These are phyloP conservation scores for Hyphopichia homilentoma DNA, from an alignment of 805 yeast genomes.

Conservation along the genomic window DNA sequence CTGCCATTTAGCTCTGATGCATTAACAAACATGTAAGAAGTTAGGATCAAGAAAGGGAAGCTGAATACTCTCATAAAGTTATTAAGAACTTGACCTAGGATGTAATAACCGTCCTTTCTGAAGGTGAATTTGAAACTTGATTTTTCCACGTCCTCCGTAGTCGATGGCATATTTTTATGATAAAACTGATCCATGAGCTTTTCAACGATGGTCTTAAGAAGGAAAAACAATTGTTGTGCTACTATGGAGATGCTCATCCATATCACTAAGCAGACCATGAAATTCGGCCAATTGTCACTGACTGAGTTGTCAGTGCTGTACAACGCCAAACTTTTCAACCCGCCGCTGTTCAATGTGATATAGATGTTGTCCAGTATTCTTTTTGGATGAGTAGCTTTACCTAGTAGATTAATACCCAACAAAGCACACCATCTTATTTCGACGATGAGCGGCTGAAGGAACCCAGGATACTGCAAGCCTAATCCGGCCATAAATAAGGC, in stretches of 20 bases:
- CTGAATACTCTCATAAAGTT: slow-evolving; percentile 33
- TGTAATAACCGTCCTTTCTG: slow-evolving; percentile 17
- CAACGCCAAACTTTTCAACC: slow-evolving; percentile 36
- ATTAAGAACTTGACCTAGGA: slow-evolving; percentile 30
- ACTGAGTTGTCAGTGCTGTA: slow-evolving; percentile 20
- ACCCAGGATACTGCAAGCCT: slow-evolving; percentile 57
- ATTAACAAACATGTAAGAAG: slow-evolving; percentile 27
- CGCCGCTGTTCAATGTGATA: slow-evolving; percentile 37
- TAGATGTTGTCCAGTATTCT: slow-evolving; percentile 45
- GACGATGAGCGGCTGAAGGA: slow-evolving; percentile 52
- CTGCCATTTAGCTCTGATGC: slow-evolving; percentile 14
- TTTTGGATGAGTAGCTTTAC: slow-evolving; percentile 3
- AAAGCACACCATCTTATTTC: slow-evolving; percentile 54
- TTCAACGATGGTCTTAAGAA: slow-evolving; percentile 12
- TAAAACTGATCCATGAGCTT: slow-evolving; percentile 3
- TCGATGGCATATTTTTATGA: slow-evolving; percentile 5
- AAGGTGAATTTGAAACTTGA: slow-evolving; percentile 9
- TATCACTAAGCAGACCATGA: slow-evolving; percentile 31
- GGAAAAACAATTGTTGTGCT: slow-evolving; percentile 16
- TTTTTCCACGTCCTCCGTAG: slow-evolving; percentile 5
- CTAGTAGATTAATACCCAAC: slow-evolving; percentile 28
- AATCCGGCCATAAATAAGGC: slow-evolving; percentile 55
- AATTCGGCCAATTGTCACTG: slow-evolving; percentile 39
- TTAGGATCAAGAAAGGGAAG: slow-evolving; percentile 41
- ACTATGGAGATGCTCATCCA: slow-evolving; percentile 23